Base-by-base conservation (phyloP, 257 asterid species). In the Phtheirospermum japonicum region DNA sequence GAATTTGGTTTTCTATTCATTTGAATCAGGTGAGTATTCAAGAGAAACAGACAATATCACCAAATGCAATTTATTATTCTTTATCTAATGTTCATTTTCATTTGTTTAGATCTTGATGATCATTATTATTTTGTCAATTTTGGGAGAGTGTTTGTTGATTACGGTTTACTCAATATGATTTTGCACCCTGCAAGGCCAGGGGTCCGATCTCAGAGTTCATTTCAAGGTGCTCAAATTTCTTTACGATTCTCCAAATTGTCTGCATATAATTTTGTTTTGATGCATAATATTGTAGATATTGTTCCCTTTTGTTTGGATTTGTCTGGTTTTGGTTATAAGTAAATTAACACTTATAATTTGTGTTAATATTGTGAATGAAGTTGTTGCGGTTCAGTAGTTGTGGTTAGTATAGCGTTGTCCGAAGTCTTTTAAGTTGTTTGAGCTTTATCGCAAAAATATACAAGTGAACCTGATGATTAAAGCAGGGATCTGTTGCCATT, bases 181-280 rank as follows among this genome's bases (percentile, higher is more conserved):
- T n/a, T 12, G 51, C 51, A 45, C 19, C 19, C 51, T 45, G 51
- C 51, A 45, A 45, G 51, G 51, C 51, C 6, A 13, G 51, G n/a
- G 51, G 51, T 45, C 51, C 51, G 51, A 45, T 45, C 51, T 45
- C 51, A n/a, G 51, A 5, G 51, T 45, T 45, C 51, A 45, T 45
- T 45, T 45, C 20, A 45, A 45, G 51, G 51, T 45, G 16, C 8
- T 14, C 7, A 9, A 9, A 39, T 45, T 45, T 14, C 14, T n/a
- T n/a, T 23, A 23, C n/a, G 28, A 3, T 23, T 23, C 28, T 23
- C 28, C 28, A 23, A 23, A 3, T 23, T 23, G 28, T 23, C 28
- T 23, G 28, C 28, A 23, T 1, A 23, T 23, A 23, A 23, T 23
- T 23, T 23, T 23, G 28, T 23, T 23, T n/a, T 23, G 28, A 23